Evolutionary conservation across 805 yeast genomes (phyloP), one percentile per base, ranked within the genome.

Genomic region (Candida pini): DNA sequence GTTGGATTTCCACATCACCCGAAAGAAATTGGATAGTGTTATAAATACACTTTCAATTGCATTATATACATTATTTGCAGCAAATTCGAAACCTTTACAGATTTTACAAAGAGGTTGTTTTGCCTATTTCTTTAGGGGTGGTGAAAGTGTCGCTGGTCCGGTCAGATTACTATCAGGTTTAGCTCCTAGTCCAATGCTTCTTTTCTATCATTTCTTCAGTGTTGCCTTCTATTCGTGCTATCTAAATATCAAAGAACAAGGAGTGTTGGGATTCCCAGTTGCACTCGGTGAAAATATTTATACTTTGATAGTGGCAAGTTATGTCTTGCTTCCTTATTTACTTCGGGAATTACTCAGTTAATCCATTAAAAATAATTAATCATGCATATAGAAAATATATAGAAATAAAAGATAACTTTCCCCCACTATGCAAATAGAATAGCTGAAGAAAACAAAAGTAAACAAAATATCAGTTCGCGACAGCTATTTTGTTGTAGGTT

Each of bases 1-100:
- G 55, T 53, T 66, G 26, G 72, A 71, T 40, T 89, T 88, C 71
- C 92, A 87, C 56, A 65, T 69, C 46, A 78, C 80, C 52, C 74
- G 97, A 48, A 92, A 89, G 62, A 63, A 65, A 39, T 69, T 84
- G 38, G 94, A 82, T 49, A 72, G 89, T 0, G 97, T 90, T 25
- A 73, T 92, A 41, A 92, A 92, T 59, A 86, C 92, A 4, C 69
- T 92, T 33, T 85, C 97, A 4, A 78, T 90, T 47, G 97, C 98
- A 0, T 69, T 92, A 35, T 92, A 84, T 65, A 68, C 90, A 3
- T 66, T 92, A 37, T 92, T 92, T 61, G 95, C 96, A 4, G 98
- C 97, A 13, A 85, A 86, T 45, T 70, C 69, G 36, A 62, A 63
- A 19, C 69, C 82, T 39, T 69, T 92, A 45, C 62, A 62, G 43